Evolutionary conservation across 2,329 filamentous ascomycete species (phyloP), one percentile per base, ranked within the genome.

Genomic region (Torrubiella hemipterigena): DNA sequence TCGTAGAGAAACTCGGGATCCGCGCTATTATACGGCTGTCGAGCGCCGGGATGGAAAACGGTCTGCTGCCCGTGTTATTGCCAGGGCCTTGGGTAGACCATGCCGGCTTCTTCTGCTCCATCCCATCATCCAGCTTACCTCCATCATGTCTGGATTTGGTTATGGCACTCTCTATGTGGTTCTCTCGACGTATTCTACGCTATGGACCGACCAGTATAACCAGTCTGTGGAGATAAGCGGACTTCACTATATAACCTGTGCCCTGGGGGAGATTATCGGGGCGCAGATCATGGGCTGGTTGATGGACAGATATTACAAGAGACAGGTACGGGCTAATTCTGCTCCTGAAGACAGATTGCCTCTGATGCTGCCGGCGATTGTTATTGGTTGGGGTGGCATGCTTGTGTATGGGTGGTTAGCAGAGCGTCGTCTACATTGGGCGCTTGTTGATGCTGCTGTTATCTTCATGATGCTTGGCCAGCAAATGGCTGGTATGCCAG

Each of bases 81-180:
- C 26, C 1, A 41, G 40, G 6, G 59, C 66, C 3, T 41, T 77
- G 24, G 51, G 64, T 7, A 61, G 75, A 0, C 75, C 75, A 0
- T 60, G 76, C 32, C 60, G 63, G 2, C 56, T 80, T 4, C 54
- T 80, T 1, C 41, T 44, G 6, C 73, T 69, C 1, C 72, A 79
- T 32, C 69, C 72, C 9, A 75, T 77, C 35, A 63, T 79, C 17
- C 70, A 74, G 42, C 57, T 67, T 16, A 47, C 70, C 0, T 61
- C 71, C 1, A 26, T 67, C 8, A 69, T 75, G 41, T 65, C 66
- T 40, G 74, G 67, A 1, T 69, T 73, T 38, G 52, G 69, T 12
- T 79, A 77, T 39, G 75, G 76, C 0, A 48, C 76, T 1, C 66
- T 79, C 45, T 81, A 79, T 34, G 65, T 81, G 15, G 60, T 75